These are phyloP conservation scores for Fusarium brevicatenulatum DNA, from an alignment of 2,329 filamentous ascomycete genomes.

Conservation along the genomic window DNA sequence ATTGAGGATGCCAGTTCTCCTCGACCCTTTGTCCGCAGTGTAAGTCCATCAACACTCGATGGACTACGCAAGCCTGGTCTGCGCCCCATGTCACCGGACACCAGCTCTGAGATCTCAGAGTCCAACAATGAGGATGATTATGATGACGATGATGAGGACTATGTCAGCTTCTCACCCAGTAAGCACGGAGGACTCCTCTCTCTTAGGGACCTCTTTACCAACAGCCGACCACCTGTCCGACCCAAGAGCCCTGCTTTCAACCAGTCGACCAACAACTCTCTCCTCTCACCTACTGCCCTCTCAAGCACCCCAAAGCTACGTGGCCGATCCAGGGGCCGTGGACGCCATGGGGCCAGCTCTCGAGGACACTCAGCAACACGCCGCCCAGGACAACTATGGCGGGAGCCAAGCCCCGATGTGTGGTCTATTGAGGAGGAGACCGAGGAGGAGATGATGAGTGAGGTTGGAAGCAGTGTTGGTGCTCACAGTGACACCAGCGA, in stretches of 20 bases:
- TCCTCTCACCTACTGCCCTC: conserved; percentile 42
- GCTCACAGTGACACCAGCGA: conserved; percentile 47
- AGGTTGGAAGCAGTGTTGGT: conserved; percentile 50
- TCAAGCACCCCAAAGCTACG: conserved; percentile 43
- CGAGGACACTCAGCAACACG: conserved; percentile 46
- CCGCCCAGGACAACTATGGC: conserved; percentile 60
- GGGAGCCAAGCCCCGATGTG: conserved; percentile 68
- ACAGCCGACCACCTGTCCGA: conserved; percentile 47
- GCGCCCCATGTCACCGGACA: conserved; percentile 42
- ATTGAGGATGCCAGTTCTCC: conserved; percentile 63
- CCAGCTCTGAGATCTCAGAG: conserved; percentile 53
- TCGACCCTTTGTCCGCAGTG: conserved; percentile 60
- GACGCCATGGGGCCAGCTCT: conserved; percentile 42
- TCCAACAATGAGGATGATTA: conserved; percentile 59
- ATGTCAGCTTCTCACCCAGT: conserved; percentile 59
- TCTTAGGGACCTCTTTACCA: conserved; percentile 55
- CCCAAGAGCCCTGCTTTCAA: conserved; percentile 48
- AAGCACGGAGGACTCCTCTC: conserved; percentile 53
- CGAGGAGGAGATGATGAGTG: conserved; percentile 62
- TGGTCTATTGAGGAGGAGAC: conserved; percentile 70
- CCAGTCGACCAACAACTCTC: conserved; percentile 44
- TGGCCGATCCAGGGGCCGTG: conserved; percentile 46
- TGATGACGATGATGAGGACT: conserved; percentile 61
- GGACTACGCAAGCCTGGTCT: conserved; percentile 57
- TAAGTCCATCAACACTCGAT: conserved; percentile 66